Evolutionary conservation across 2,329 filamentous ascomycete genomes (phyloP).

Genomic region (Lasiodiplodia gonubiensis): DNA sequence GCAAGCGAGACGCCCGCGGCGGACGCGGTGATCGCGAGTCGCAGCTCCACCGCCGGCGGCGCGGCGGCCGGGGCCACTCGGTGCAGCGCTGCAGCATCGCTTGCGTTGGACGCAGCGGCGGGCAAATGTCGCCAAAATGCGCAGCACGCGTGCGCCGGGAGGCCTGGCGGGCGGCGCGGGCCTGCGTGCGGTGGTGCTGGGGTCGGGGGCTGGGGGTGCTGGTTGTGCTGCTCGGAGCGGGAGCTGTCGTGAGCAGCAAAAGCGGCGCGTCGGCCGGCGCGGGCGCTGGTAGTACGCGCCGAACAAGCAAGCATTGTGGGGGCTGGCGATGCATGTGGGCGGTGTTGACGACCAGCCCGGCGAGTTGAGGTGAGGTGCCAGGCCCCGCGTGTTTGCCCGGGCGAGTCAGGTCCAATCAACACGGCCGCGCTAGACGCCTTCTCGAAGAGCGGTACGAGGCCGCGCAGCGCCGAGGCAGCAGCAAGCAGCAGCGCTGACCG

Average conservation of each 20-base stretch:
- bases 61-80: neutral
- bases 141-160: constrained; percentile 18
- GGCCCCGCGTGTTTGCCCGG: constrained; percentile 23
- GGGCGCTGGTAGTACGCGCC: constrained; percentile 11
- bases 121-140: constrained; percentile 25
- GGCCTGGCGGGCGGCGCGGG: constrained; percentile 16
- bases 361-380: neutral
- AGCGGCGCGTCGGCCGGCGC: constrained; percentile 23
- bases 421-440: constrained; percentile 20
- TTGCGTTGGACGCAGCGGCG: constrained; percentile 20
- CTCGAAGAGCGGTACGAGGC: constrained; percentile 25
- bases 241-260: constrained; percentile 22
- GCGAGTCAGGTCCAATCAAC: constrained; percentile 25
- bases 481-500: constrained; percentile 18
- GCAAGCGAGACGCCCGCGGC: constrained; percentile 21
- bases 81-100: constrained; percentile 10
- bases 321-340: constrained; percentile 1
- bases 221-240: constrained; percentile 1
- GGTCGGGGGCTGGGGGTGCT: neutral
- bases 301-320: constrained; percentile 15
- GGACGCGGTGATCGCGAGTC: constrained; percentile 20
- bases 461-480: constrained; percentile 13
- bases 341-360: constrained; percentile 3
- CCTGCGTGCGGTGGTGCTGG: constrained; percentile 9
- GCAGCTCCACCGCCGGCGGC: constrained; percentile 4